Evolutionary conservation across 345 rosid genomes (phyloP), one percentile per base, ranked within the genome.

Genomic region (Gossypium mustelinum): DNA sequence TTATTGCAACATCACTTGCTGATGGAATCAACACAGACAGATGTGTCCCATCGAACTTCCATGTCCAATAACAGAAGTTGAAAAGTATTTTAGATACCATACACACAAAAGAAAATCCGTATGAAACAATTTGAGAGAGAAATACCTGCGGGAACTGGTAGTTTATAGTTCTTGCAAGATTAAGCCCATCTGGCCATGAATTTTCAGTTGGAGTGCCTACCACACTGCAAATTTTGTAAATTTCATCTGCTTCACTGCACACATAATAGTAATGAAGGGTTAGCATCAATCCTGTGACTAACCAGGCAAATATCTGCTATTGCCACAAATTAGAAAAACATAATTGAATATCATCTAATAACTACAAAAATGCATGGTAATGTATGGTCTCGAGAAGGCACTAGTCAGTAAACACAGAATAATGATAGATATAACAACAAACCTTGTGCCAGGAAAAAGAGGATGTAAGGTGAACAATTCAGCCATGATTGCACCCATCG

Each of bases 401-500:
- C 20, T 14, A 14, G 14, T 14, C 14, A 24, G 7, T 59, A 11
- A 24, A 25, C 8, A 27, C 43, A 11, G 17, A 73, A 48, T 73
- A 34, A 25, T 34, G 39, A 17, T n/a, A 73, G 44, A 66, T 18
- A 61, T 27, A 47, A 48, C 11, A 68, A 2, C 59, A 54, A 75
- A 92, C 98, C 97, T 92, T 74, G 81, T 83, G 68, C 98, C 98
- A 1, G 98, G 98, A 72, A 94, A 92, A 72, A 94, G 97, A 54
- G 98, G 98, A 50, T 86, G 89, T 11, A 94, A 90, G 63, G 86
- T 80, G 73, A 92, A 80, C 78, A 94, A 66, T 78, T 94, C 98
- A 27, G 98, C 94, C 94, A 94, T 89, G 47, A 94, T 95, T 61
- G 99, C 98, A 68, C 99, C 99, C 93, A 95, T 91, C 8, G 97